Percentiles rank a stretch among this genome's conserved stretches.
Evolutionary conservation across 331 rosid genomes (phyloP).

Genomic region (Phaseolus coccineus): DNA sequence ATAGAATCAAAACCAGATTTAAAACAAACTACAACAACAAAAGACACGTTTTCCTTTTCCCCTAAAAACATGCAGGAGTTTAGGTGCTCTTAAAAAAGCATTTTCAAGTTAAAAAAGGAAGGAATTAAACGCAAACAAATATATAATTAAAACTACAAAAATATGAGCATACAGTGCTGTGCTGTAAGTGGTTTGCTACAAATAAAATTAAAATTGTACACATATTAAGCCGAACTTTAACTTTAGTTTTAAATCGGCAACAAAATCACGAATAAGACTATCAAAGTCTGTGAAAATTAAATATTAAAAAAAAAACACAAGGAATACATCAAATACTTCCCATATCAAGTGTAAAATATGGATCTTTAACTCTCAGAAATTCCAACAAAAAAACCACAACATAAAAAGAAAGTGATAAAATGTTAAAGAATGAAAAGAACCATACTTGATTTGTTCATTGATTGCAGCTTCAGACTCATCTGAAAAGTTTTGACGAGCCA

Average conservation of each 20-base stretch:
- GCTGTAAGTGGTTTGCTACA: neutral
- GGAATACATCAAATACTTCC: neutral
- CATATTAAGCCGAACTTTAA: neutral
- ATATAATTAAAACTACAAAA: neutral
- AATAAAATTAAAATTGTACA: neutral
- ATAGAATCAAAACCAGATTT: too few species aligned
- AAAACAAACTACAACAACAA: too few species aligned
- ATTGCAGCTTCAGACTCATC: constrained; percentile 55
- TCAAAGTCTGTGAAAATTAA: neutral
- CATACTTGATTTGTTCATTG: constrained; percentile 62
- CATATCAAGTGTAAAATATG: neutral
- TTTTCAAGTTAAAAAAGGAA: neutral
- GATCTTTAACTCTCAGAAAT: neutral
- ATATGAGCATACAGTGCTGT: neutral
- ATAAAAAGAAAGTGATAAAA: neutral
- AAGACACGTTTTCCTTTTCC: too few species aligned
- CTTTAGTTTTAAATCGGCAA: neutral
- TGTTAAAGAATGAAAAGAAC: neutral
- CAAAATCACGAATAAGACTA: neutral
- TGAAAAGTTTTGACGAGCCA: constrained; percentile 55
- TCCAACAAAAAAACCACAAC: neutral
- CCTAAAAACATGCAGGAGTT: neutral
- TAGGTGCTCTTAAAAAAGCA: neutral
- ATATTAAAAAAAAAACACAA: neutral
- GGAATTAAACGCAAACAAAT: neutral